Conservation (phyloP, 1,284 basidiomycete genomes). For the Golubevia pallescens region DNA sequence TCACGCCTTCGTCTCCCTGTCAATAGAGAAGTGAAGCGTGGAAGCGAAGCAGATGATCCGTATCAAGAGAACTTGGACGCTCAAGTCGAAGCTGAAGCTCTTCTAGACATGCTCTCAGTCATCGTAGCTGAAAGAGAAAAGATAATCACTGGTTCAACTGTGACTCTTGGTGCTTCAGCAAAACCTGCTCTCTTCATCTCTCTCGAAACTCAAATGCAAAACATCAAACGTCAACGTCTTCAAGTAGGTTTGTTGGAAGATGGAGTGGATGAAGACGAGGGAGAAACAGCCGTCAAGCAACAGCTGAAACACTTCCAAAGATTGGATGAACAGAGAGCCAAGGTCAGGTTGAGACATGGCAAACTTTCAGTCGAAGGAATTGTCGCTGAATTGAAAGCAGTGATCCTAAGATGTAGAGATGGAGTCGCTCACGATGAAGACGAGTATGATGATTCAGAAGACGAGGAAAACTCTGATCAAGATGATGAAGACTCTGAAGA, state of each 20-base stretch:
- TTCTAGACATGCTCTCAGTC: slow-evolving; percentile 56
- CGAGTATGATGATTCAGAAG: too few species aligned
- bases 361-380: slow-evolving; percentile 19
- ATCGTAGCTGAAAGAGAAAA: slow-evolving; percentile 48
- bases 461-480: slow-evolving; percentile 16
- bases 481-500: slow-evolving; percentile 28
- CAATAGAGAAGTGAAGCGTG: slow-evolving; percentile 49
- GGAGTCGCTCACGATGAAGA: too few species aligned
- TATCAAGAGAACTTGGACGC: slow-evolving; percentile 57
- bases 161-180: slow-evolving; percentile 38
- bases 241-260: slow-evolving; percentile 4
- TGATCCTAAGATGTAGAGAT: too few species aligned
- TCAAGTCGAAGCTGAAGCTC: slow-evolving; percentile 51
- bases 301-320: slow-evolving; percentile 43
- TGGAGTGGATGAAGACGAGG: slow-evolving; percentile 20
- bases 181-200: slow-evolving; percentile 38
- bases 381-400: slow-evolving; percentile 19
- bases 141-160: slow-evolving; percentile 37
- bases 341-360: slow-evolving; percentile 14
- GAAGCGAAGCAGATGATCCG: slow-evolving; percentile 52
- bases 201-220: slow-evolving; percentile 27
- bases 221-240: slow-evolving; percentile 19
- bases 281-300: slow-evolving; percentile 28
- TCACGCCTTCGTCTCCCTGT: slow-evolving; percentile 33
- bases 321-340: slow-evolving; percentile 33